phyloP scores from a whole-genome alignment of 2,329 filamentous ascomycete species.

The Alternaria angustiovoidea region DNA sequence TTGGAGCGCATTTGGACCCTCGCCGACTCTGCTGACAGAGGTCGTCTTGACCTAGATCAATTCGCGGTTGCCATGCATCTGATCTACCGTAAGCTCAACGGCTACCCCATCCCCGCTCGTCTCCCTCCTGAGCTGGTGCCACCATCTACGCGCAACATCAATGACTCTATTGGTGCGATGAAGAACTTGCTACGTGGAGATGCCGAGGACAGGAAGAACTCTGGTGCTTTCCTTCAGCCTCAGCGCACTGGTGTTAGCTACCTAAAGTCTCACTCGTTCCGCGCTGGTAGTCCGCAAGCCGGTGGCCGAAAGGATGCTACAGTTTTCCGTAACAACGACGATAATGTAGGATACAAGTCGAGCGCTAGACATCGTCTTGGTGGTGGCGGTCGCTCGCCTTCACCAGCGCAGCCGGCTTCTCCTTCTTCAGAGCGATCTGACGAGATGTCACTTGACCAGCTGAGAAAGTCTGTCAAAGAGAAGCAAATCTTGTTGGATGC shows the following conservation, averaged over 20 bases:
- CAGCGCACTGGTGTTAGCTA: slow-evolving; percentile 99
- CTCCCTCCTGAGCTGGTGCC: slow-evolving; percentile 92
- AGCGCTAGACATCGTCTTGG: slow-evolving; percentile 89
- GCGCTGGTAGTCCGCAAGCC: slow-evolving; percentile 66
- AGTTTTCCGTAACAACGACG: slow-evolving; percentile 95
- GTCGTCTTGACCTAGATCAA: slow-evolving; percentile 92
- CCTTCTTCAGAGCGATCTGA: slow-evolving; percentile 71
- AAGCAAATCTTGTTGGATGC: slow-evolving; percentile 94
- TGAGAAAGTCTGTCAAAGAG: slow-evolving; percentile 91
- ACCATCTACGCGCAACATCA: slow-evolving; percentile 92
- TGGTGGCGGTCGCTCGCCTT: slow-evolving; percentile 73
- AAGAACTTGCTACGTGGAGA: slow-evolving; percentile 90
- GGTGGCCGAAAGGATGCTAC: slow-evolving; percentile 88
- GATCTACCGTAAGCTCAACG: slow-evolving; percentile 96
- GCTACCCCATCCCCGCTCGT: slow-evolving; percentile 87
- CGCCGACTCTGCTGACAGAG: slow-evolving; percentile 92
- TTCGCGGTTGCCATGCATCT: slow-evolving; percentile 99
- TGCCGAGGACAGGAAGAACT: slow-evolving; percentile 86
- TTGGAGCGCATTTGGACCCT: slow-evolving; percentile 94
- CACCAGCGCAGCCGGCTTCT: slow-evolving; percentile 67
- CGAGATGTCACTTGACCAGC: slow-evolving; percentile 83
- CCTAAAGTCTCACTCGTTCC: slow-evolving; percentile 93
- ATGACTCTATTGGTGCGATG: slow-evolving; percentile 89
- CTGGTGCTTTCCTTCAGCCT: slow-evolving; percentile 87
- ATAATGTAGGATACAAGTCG: slow-evolving; percentile 87